Percentiles rank a stretch among this genome's conserved stretches.
These are phyloP conservation scores for Aspergillus japonicus DNA, from an alignment of 2,329 filamentous ascomycete genomes.

Conservation along the genomic window DNA sequence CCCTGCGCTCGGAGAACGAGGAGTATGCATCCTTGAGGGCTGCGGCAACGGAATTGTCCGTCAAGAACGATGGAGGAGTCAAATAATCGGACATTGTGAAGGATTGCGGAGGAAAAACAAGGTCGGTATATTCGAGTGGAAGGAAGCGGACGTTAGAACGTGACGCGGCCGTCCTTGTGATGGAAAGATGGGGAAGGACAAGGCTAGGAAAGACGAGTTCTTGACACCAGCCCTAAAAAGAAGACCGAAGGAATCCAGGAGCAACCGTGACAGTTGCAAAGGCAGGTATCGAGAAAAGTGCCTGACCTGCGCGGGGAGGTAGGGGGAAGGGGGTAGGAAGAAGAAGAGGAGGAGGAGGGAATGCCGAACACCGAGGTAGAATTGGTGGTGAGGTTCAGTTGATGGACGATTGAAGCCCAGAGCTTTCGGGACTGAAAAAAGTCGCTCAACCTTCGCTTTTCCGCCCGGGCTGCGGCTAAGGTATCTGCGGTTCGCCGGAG, in stretches of 20 bases:
- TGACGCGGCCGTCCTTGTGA: conserved; percentile 28
- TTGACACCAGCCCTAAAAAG: conserved; percentile 31
- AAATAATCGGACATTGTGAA: conserved; percentile 43
- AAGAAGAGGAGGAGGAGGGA: conserved; percentile 15
- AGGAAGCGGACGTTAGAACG: conserved; percentile 16
- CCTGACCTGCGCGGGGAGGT: conserved; percentile 26
- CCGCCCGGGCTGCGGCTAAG: conserved; percentile 28
- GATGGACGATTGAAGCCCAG: conserved; percentile 8
- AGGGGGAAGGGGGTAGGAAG: not conserved
- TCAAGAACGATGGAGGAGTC: conserved; percentile 63
- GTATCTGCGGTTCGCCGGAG: conserved; percentile 27
- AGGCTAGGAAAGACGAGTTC: conserved; percentile 20
- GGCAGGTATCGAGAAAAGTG: conserved; percentile 13
- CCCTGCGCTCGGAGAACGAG: conserved; percentile 80
- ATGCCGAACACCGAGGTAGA: conserved; percentile 17
- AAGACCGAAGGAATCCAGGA: conserved; percentile 20
- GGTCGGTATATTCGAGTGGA: conserved; percentile 10
- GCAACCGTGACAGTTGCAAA: conserved; percentile 20
- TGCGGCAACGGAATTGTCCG: conserved; percentile 69
- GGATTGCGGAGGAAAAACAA: conserved; percentile 14
- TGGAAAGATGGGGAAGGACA: conserved; percentile 23
- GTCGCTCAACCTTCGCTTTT: conserved; percentile 29
- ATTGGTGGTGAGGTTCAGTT: conserved; percentile 10
- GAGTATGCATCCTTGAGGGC: conserved; percentile 74
- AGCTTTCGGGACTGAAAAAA: conserved; percentile 34